phyloP scores from a whole-genome alignment of 345 rosid genomes.

The Gossypium bickii region DNA sequence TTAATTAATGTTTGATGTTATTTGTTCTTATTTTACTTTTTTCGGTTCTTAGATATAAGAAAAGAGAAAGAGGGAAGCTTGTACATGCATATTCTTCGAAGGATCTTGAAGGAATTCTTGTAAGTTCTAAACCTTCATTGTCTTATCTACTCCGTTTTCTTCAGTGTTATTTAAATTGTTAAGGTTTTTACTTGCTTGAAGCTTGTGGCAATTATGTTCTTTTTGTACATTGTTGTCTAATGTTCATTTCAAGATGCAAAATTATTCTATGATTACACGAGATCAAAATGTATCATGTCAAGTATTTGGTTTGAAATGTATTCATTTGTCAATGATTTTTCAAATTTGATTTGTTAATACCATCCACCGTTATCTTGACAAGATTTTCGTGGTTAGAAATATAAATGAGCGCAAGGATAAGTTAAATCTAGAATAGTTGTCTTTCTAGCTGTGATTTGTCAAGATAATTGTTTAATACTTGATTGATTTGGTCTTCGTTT shows the following conservation, averaged over 20 bases:
- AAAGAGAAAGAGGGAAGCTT: constrained; percentile 83
- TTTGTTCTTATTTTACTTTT: not conserved
- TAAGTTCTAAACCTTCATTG: constrained; percentile 32
- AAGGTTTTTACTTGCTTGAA: not conserved
- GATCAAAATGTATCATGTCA: not conserved
- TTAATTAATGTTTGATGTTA: not conserved
- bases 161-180: not conserved
- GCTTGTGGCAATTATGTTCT: not conserved
- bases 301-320: not conserved
- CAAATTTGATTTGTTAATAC: constrained; percentile 2
- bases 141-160: not conserved
- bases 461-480: not conserved
- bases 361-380: not conserved
- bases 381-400: not conserved
- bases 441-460: not conserved
- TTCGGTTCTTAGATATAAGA: constrained; percentile 48
- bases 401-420: not conserved
- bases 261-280: not conserved
- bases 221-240: not conserved
- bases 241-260: not conserved
- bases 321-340: not conserved
- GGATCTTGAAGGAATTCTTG: constrained; percentile 93
- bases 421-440: not conserved
- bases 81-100: constrained; percentile 70
- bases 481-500: not conserved